Base-by-base conservation (phyloP, 495 filamentous ascomycete genomes). In the Hypoxylon crocopeplum region DNA sequence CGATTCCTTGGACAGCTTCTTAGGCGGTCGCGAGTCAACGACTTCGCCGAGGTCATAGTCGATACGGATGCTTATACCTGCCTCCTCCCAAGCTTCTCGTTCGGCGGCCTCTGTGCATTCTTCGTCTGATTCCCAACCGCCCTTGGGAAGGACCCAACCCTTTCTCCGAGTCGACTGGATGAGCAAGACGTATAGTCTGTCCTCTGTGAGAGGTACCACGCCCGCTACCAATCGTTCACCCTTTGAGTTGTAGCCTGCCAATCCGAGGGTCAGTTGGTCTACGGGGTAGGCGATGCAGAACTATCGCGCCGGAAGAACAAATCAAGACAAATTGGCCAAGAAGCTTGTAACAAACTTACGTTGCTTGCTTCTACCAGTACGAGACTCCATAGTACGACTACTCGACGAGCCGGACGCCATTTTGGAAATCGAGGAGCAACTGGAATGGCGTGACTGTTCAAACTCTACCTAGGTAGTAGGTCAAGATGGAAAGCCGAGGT, bases 21-120 rank as follows among this genome's bases (percentile, higher is more conserved):
- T 82, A 24, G 86, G 79, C 16, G 85, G 80, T 36, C 87, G 84
- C 69, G 82, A 84, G 71, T 98, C 94, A 48, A 84, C 75, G 67
- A 98, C 94, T 54, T 87, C 79, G 46, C 94, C 94, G 60, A 98
- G 81, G 73, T 96, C 91, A 63, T 85, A 84, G 52, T 84, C 84
- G 67, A 97, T 85, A 24, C 81, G 87, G 71, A 92, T 91, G 53
- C 86, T 75, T 66, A 98, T 92, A 62, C 94, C 94, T 44, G 91
- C 94, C 76, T 98, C 94, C 76, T 98, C 94, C 94, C 94, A 98
- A 37, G 94, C 95, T 76, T 98, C 94, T 54, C 94, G 79, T 48
- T 77, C 76, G 27, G 80, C 82, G 33, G 81, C 81, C 55, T 81
- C 77, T 42, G 71, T 72, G 53, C 80, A 83, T 56, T 79, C 81